Base-by-base conservation (phyloP, 257 asterid genomes). In the Rehmannia glutinosa region DNA sequence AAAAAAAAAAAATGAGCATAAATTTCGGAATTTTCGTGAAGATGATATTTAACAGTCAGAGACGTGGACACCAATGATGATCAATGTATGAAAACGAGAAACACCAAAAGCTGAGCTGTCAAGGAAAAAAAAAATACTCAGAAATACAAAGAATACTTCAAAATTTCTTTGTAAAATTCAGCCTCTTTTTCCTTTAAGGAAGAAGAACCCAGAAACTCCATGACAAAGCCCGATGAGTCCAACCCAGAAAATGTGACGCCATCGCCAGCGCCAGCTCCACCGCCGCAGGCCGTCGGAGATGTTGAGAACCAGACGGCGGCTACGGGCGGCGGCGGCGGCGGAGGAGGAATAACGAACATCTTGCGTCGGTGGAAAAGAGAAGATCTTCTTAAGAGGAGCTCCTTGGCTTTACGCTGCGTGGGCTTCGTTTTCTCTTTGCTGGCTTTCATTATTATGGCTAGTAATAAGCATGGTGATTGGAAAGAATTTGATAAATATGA, bases 401-500 rank as follows among this genome's bases (percentile, higher is more conserved):
- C 72, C 0, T 32, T 87, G 76, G 76, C 73, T 25, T 60, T 75
- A 38, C 95, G 90, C 8, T 77, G 58, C 50, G 33, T 72, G 36
- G 82, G 65, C 28, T 62, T 91, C 42, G 15, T 88, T 61, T 86
- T 83, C 82, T 91, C 98, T 20, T 69, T 80, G 74, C 76, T 91
- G 47, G 82, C 98, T 19, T 91, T 91, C 73, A 51, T 89, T 16
- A 73, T 87, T 20, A 87, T 87, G 96, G 94, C 84, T 5, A 79
- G 74, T 53, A 92, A 92, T 41, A 45, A 69, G 25, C 98, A 89
- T 21, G 96, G 96, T 6, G 96, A 85, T 49, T 73, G 96, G 87
- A 73, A 27, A 64, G 74, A 82, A 5, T 92, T 89, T 68, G 83
- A 85, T 60, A 47, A 38, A 19, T 92, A 87, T 66, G 90, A 92